Percentiles rank a stretch among this genome's conserved stretches.
Conservation (phyloP, 805 yeast species). For the Priceomyces fermenticarens region DNA sequence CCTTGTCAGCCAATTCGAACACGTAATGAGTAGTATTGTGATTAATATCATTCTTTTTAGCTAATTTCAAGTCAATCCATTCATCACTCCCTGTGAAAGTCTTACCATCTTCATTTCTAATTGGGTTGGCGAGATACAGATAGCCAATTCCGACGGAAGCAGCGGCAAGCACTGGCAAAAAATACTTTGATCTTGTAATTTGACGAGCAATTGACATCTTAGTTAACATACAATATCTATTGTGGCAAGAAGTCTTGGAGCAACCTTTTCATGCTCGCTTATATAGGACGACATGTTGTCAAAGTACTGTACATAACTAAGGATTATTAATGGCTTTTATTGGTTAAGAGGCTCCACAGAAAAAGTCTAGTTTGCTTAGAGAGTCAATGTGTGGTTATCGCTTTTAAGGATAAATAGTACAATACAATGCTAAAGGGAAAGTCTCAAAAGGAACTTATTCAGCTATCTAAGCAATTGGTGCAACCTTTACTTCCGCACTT, state of each 20-base stretch:
- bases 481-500: conserved; percentile 73
- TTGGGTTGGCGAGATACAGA: conserved; percentile 20
- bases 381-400: no score
- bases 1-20: conserved; percentile 65
- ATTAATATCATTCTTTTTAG: conserved; percentile 48
- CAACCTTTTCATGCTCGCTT: no score
- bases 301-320: no score
- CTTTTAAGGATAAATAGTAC: no score
- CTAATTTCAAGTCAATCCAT: conserved; percentile 69
- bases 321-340: no score
- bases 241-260: no score
- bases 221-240: background rate
- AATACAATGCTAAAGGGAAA: conserved; percentile 20
- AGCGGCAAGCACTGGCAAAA: conserved; percentile 29
- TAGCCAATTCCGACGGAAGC: conserved; percentile 33
- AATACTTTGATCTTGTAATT: conserved; percentile 24
- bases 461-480: conserved; percentile 51
- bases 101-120: conserved; percentile 37
- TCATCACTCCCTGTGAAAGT: conserved; percentile 62
- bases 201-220: conserved; percentile 20
- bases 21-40: conserved; percentile 65
- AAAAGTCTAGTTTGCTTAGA: no score
- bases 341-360: no score
- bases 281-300: no score
- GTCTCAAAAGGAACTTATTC: conserved; percentile 43